These are phyloP conservation scores for Ascochyta clinopodiicola DNA, from an alignment of 2,329 filamentous ascomycete species.

Conservation along the genomic window DNA sequence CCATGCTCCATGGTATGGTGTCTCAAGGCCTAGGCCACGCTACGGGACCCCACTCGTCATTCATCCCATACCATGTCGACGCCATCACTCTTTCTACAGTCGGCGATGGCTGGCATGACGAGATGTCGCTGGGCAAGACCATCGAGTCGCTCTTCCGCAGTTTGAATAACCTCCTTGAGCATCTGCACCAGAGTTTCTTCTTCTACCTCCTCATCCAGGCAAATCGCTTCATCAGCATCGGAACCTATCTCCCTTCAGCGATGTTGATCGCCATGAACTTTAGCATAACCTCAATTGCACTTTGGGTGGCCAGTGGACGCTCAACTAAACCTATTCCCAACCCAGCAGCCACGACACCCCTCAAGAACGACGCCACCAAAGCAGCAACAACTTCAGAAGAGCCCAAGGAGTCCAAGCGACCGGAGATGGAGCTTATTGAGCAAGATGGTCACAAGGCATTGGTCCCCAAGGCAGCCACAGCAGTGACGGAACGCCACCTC, in stretches of 20 bases:
- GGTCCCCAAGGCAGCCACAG: slow-evolving; percentile 48
- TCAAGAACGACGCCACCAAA: slow-evolving; percentile 1
- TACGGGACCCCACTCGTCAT: slow-evolving; percentile 89
- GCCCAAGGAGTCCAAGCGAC: slow-evolving; percentile 10
- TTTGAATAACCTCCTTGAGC: slow-evolving; percentile 94
- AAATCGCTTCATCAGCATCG: slow-evolving; percentile 95
- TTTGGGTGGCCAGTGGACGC: slow-evolving; percentile 88
- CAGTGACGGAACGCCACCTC: slow-evolving; percentile 66
- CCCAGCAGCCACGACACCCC: slow-evolving; percentile 32
- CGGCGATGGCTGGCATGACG: slow-evolving; percentile 93
- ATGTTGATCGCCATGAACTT: slow-evolving; percentile 96
- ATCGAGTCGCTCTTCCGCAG: slow-evolving; percentile 91
- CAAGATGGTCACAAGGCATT: slow-evolving; percentile 45
- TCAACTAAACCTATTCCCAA: slow-evolving; percentile 27
- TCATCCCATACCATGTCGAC: slow-evolving; percentile 97
- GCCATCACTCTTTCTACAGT: slow-evolving; percentile 91
- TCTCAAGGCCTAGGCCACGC: slow-evolving; percentile 89
- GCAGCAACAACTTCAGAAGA: slow-evolving; percentile 63
- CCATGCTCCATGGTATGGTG: slow-evolving; percentile 91
- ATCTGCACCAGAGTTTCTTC: slow-evolving; percentile 98
- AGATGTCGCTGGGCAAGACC: slow-evolving; percentile 91
- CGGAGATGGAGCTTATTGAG: slow-evolving; percentile 38
- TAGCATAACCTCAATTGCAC: slow-evolving; percentile 88
- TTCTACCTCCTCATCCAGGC: slow-evolving; percentile 94
- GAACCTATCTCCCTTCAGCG: slow-evolving; percentile 95